Evolutionary conservation across 164 flowering plant species (phyloP).

Genomic region (Warburgia ugandensis): DNA sequence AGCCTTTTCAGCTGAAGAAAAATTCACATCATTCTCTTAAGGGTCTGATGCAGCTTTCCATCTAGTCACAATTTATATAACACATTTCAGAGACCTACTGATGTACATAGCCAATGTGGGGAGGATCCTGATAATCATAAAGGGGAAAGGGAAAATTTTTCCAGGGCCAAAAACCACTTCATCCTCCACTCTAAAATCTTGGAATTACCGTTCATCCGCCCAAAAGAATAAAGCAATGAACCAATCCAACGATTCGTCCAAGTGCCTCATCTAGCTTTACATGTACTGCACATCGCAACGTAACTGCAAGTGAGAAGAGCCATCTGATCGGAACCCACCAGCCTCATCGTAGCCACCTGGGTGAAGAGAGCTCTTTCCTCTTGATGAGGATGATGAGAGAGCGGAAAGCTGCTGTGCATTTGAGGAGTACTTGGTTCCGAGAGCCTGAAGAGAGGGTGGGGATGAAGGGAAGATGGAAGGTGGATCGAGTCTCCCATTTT

Average conservation of each 20-base stretch:
- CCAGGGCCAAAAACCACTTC: no score
- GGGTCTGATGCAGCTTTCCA: no score
- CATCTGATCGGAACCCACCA: constrained; percentile 24
- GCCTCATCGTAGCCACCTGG: constrained; percentile 28
- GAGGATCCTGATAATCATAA: no score
- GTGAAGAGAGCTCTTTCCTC: constrained; percentile 20
- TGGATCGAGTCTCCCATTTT: constrained; percentile 29
- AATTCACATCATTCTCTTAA: no score
- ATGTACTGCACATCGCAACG: constrained; percentile 3
- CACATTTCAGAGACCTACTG: no score
- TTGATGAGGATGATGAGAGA: constrained; percentile 21
- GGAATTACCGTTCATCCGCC: background rate
- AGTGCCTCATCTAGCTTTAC: background rate
- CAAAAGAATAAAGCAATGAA: constrained; percentile 5
- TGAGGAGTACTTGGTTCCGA: constrained; percentile 24
- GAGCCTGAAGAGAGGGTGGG: constrained; percentile 21
- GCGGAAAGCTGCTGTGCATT: constrained; percentile 30
- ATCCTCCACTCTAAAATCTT: no score
- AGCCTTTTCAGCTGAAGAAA: no score
- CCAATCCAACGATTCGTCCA: background rate
- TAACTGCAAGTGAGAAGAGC: constrained; percentile 27
- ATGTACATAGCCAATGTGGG: no score
- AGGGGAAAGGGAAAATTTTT: no score
- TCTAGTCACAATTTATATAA: no score
- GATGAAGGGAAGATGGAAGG: constrained; percentile 20